Base-by-base conservation (phyloP, 495 filamentous ascomycete genomes). In the Eremomyces bilateralis region DNA sequence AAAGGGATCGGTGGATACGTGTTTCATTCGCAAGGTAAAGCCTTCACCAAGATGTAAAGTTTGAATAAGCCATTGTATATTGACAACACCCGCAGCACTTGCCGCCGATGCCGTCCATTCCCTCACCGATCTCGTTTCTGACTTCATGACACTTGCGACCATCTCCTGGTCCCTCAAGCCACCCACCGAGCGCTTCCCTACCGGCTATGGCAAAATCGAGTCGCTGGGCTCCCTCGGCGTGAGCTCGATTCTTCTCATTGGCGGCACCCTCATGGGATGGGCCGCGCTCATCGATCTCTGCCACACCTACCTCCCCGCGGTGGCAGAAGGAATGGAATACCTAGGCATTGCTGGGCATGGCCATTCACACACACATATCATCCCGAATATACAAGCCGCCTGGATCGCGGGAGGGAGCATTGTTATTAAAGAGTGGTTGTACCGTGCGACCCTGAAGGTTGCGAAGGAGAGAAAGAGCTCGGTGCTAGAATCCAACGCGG, bases 161-260 rank as follows among this genome's bases (percentile, higher is more conserved):
- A 81, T 97, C 34, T 76, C 83, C 1, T 91, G 80, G 73, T 84
- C 81, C 22, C 53, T 94, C 21, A 77, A 73, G 42, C 73, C 77
- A 16, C 84, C 88, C 1, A 80, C 76, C 11, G 64, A 71, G 21
- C 62, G 65, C 21, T 95, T 93, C 52, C 88, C 88, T 12, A 64
- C 67, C 46, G 88, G 88, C 3, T 97, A 90, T 47, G 88, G 88
- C 39, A 97, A 97, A 59, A 65, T 97, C n/a, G 88, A 97, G 59
- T 88, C 80, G 45, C 59, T 97, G 52, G 88, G 88, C 10, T 82
- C 81, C 11, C 52, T 97, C 44, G 90, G 88, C 11, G 88, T 97
- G 15, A 91, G 81, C 38, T 73, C 80, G 29, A 69, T 97, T 48
- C 60, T 97, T 43, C 65, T 95, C 12, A 67, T 69, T 34, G 88